phyloP scores from a whole-genome alignment of 2,329 filamentous ascomycete species.

The Curvularia spicifera region DNA sequence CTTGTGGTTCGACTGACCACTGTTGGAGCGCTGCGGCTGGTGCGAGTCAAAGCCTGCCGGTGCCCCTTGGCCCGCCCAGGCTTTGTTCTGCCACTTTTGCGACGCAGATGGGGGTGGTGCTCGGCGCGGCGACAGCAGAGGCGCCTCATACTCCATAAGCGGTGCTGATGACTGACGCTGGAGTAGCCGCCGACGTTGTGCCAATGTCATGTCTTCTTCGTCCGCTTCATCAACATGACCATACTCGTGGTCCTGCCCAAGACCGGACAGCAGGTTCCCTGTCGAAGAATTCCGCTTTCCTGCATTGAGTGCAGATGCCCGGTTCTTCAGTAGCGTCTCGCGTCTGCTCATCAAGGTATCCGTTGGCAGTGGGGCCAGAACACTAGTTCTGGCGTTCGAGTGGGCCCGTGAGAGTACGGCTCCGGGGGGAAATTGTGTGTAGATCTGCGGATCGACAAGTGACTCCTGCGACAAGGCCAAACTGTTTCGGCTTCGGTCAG shows the following conservation, averaged over 20 bases:
- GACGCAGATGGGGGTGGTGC: conserved; percentile 33
- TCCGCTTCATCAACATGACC: conserved; percentile 24
- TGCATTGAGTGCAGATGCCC: conserved; percentile 45
- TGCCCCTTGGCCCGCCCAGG: conserved; percentile 29
- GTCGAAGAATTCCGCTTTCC: conserved; percentile 44
- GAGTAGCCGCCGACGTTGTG: conserved; percentile 60
- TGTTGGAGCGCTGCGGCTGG: conserved; percentile 42
- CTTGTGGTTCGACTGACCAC: conserved; percentile 36
- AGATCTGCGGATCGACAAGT: conserved; percentile 20
- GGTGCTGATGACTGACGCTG: conserved; percentile 35
- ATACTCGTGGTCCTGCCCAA: not conserved
- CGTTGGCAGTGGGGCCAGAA: conserved; percentile 37
- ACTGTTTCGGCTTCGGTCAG: conserved; percentile 32
- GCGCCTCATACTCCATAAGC: conserved; percentile 3
- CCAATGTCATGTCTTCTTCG: conserved; percentile 74
- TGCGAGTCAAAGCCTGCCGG: conserved; percentile 48
- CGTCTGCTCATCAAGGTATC: conserved; percentile 63
- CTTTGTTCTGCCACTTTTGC: conserved; percentile 43
- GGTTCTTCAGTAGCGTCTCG: conserved; percentile 57
- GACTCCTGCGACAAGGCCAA: conserved; percentile 35
- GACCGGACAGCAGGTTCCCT: conserved; percentile 28
- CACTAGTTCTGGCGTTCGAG: conserved; percentile 23
- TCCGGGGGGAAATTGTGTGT: conserved; percentile 30
- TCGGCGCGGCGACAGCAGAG: conserved; percentile 19
- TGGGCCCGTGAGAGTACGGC: conserved; percentile 32